Conservation (phyloP, 1,284 basidiomycete species). For the Lignosus rhinocerotis region DNA sequence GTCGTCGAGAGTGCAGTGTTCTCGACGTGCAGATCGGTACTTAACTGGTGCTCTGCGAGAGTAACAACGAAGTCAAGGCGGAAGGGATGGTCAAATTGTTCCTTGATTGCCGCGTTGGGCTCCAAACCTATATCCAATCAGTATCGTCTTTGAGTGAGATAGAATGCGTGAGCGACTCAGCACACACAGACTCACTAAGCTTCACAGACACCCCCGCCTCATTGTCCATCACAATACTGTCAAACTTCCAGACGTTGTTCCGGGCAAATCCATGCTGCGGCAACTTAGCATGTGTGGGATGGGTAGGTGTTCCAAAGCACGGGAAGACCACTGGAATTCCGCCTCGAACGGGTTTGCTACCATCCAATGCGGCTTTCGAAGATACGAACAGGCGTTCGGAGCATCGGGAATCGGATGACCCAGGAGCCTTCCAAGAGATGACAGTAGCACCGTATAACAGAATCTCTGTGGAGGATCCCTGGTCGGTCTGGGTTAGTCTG, state of each 20-base stretch:
- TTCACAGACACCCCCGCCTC: constrained; percentile 71
- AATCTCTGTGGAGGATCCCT: constrained; percentile 76
- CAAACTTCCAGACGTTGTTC: constrained; percentile 69
- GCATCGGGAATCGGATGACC: constrained; percentile 37
- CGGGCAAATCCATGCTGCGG: constrained; percentile 86
- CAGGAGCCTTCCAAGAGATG: constrained; percentile 68
- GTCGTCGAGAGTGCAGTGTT: constrained; percentile 56
- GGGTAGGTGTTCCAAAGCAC: constrained; percentile 79
- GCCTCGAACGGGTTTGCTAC: constrained; percentile 75
- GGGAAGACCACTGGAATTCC: constrained; percentile 87
- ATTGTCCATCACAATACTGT: constrained; percentile 66
- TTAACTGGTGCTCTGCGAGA: constrained; percentile 71
- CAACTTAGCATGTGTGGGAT: constrained; percentile 72
- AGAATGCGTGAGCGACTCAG: background rate
- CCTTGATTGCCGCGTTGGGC: constrained; percentile 57
- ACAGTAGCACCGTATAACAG: constrained; percentile 83
- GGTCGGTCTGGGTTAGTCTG: background rate
- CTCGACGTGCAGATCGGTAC: constrained; percentile 76
- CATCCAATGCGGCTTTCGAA: constrained; percentile 73
- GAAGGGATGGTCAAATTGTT: constrained; percentile 64
- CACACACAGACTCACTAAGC: constrained; percentile 53
- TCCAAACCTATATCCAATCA: constrained; percentile 50
- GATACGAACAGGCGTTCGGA: constrained; percentile 78
- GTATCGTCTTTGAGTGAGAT: background rate
- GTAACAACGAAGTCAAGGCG: constrained; percentile 78